Evolutionary conservation across 495 filamentous ascomycete species (phyloP).

Genomic region (Penicillium herquei): DNA sequence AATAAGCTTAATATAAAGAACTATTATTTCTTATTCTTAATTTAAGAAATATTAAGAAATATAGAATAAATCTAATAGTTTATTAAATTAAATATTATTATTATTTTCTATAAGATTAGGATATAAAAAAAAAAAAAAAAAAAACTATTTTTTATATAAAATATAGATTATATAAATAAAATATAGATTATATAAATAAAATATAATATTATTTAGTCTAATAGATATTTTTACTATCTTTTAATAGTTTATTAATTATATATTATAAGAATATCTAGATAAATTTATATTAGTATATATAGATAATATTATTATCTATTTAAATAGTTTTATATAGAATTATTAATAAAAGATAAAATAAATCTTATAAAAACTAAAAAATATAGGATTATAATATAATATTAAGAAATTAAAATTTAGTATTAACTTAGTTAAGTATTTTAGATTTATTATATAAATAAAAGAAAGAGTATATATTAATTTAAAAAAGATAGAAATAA

Average conservation of each 20-base stretch:
- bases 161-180: background rate
- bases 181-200: no score
- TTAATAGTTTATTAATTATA: background rate
- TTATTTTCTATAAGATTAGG: no score
- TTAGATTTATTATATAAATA: background rate
- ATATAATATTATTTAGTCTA: background rate
- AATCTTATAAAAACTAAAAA: background rate
- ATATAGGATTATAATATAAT: background rate
- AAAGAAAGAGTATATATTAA: no score
- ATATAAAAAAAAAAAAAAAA: background rate
- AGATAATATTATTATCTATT: background rate
- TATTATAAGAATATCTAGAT: background rate
- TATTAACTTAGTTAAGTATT: background rate
- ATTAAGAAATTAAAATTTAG: background rate
- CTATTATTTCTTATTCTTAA: no score
- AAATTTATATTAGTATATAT: background rate
- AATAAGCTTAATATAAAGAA: background rate
- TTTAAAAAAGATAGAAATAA: no score
- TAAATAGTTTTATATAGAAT: background rate
- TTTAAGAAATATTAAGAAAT: no score
- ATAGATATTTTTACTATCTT: background rate
- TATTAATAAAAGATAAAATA: background rate
- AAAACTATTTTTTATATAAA: background rate
- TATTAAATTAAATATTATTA: no score
- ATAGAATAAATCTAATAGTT: no score